phyloP scores from a whole-genome alignment of 305 asterid species.

The Fraxinus xanthoxyloides region DNA sequence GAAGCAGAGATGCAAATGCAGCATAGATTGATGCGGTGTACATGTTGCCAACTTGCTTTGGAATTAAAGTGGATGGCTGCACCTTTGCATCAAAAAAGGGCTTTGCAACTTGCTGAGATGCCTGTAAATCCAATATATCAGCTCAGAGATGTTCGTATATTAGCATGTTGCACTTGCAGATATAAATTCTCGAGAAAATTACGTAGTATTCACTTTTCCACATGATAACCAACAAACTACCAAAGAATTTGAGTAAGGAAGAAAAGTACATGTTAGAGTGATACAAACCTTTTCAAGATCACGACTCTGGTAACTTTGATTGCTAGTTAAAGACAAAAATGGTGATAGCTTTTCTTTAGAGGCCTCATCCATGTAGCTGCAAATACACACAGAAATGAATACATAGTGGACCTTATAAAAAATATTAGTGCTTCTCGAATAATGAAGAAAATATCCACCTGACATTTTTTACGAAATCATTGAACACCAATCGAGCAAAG shows the following conservation, averaged over 20 bases:
- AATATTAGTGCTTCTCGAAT: background rate
- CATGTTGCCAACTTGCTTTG: constrained; percentile 98
- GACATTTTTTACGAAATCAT: constrained; percentile 67
- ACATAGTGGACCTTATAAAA: constrained; percentile 12
- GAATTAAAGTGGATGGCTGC: constrained; percentile 82
- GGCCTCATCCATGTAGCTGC: constrained; percentile 68
- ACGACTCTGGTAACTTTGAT: constrained; percentile 91
- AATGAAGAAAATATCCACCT: constrained; percentile 45
- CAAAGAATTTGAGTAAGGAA: background rate
- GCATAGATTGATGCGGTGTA: constrained; percentile 97
- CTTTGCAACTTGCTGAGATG: constrained; percentile 88
- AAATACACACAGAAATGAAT: constrained; percentile 22
- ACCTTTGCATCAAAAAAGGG: constrained; percentile 75
- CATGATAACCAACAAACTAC: background rate
- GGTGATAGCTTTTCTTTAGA: constrained; percentile 75
- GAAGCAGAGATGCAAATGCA: constrained; percentile 90
- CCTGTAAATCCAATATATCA: constrained; percentile 41
- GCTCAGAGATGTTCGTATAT: background rate
- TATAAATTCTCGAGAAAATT: background rate
- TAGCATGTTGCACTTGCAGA: background rate
- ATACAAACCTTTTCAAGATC: constrained; percentile 90
- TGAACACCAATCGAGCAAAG: constrained; percentile 77
- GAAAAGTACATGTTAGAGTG: background rate
- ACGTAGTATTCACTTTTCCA: background rate
- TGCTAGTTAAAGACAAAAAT: constrained; percentile 61